Conservation (phyloP, 225 moss, liverwort and hornwort genomes). For the Antitrichia curtipendula region DNA sequence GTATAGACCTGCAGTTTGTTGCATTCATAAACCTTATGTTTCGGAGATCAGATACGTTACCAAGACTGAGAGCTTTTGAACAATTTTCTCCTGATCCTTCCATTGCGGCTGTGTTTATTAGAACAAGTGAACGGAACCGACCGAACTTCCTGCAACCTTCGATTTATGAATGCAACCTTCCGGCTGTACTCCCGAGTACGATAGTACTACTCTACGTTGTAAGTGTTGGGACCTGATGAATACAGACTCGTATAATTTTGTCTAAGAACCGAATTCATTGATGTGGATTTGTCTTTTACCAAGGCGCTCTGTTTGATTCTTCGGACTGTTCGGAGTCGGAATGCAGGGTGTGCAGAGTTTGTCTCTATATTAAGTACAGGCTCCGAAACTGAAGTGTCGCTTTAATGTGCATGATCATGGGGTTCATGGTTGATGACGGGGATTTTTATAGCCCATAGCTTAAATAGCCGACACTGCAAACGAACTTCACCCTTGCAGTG, state of each 20-base stretch:
- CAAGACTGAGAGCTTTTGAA: not conserved
- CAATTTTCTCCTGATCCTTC: not conserved
- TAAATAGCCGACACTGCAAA: slow-evolving; percentile 10
- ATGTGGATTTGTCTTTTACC: not conserved
- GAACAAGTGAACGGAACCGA: not conserved
- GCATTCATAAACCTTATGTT: slow-evolving; percentile 21
- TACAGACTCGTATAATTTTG: not conserved
- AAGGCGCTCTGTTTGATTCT: not conserved
- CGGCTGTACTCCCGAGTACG: not conserved
- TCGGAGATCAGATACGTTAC: not conserved
- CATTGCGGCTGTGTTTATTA: not conserved
- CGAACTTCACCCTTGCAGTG: not conserved
- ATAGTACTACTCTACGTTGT: not conserved
- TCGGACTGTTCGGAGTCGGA: not conserved
- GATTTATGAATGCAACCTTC: slow-evolving; percentile 18
- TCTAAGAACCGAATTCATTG: not conserved
- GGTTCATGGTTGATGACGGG: not conserved
- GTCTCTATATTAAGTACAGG: not conserved
- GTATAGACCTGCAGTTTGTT: not conserved
- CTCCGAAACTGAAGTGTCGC: not conserved
- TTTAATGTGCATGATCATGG: not conserved
- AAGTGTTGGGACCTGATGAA: not conserved
- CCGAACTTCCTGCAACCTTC: not conserved
- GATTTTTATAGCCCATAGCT: not conserved
- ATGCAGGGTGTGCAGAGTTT: not conserved